These are phyloP conservation scores for Solanum chiquidenum DNA, from an alignment of 257 asterid genomes.

Conservation along the genomic window DNA sequence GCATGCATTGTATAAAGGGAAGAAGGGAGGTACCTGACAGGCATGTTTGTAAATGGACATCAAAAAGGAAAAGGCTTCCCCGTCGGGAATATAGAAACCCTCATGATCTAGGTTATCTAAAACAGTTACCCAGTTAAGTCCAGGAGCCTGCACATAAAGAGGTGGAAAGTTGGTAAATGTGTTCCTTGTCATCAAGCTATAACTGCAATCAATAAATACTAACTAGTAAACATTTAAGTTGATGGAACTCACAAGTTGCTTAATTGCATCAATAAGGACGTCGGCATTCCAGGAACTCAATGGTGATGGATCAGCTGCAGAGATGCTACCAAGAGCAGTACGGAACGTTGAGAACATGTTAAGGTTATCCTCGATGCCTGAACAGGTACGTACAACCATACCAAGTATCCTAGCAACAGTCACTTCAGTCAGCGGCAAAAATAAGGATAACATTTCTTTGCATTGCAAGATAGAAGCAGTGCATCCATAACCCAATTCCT, in stretches of 20 bases:
- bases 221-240: not conserved
- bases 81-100: conserved; percentile 72
- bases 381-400: conserved; percentile 53
- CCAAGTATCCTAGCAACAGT: conserved; percentile 78
- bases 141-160: conserved; percentile 52
- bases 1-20: not conserved
- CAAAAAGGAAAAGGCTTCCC: conserved; percentile 71
- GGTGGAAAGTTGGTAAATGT: not conserved
- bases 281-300: conserved; percentile 65
- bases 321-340: conserved; percentile 57
- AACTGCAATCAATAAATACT: not conserved
- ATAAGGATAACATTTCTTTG: conserved; percentile 74
- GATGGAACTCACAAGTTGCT: conserved; percentile 65
- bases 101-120: conserved; percentile 86
- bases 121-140: conserved; percentile 66
- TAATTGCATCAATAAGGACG: conserved; percentile 77
- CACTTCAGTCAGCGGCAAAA: conserved; percentile 64
- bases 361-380: conserved; percentile 67
- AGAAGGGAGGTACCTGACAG: conserved; percentile 50
- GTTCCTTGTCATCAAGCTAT: not conserved
- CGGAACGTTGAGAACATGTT: conserved; percentile 57
- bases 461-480: conserved; percentile 60
- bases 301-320: conserved; percentile 34
- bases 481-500: conserved; percentile 94
- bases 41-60: conserved; percentile 71